These are phyloP conservation scores for Aschersonia sp. DNA, from an alignment of 2,329 filamentous ascomycete genomes.

Conservation along the genomic window DNA sequence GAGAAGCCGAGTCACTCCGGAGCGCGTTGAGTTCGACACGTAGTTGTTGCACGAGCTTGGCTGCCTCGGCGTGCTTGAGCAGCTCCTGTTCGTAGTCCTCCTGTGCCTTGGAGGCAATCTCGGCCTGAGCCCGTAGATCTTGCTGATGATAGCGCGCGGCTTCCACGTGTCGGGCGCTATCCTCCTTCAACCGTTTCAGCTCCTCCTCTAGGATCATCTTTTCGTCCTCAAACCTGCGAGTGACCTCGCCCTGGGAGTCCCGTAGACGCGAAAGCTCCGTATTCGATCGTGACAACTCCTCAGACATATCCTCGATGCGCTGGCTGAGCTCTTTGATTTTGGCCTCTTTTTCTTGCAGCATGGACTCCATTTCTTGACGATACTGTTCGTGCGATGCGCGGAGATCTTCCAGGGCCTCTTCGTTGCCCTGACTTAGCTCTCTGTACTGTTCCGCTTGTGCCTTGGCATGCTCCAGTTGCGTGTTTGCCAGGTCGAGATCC, in stretches of 20 bases:
- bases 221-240: constrained; percentile 62
- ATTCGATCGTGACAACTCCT: constrained; percentile 71
- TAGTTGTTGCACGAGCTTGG: constrained; percentile 65
- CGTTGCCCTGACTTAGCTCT: constrained; percentile 70
- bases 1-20: constrained; percentile 61
- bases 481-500: constrained; percentile 67
- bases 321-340: constrained; percentile 72
- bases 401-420: constrained; percentile 73
- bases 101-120: constrained; percentile 85
- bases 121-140: constrained; percentile 82
- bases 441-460: constrained; percentile 78
- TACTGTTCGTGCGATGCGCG: constrained; percentile 75
- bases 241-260: constrained; percentile 64
- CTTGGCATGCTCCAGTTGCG: constrained; percentile 70
- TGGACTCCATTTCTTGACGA: constrained; percentile 67
- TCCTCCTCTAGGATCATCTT: constrained; percentile 68
- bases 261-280: constrained; percentile 68
- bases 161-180: constrained; percentile 65
- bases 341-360: constrained; percentile 62
- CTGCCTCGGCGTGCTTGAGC: constrained; percentile 90
- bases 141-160: constrained; percentile 78
- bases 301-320: constrained; percentile 68
- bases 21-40: constrained; percentile 71
- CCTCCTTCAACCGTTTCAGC: constrained; percentile 67
- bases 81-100: constrained; percentile 92